Conservation (phyloP, 1,284 basidiomycete genomes). For the Mycena citricolor region DNA sequence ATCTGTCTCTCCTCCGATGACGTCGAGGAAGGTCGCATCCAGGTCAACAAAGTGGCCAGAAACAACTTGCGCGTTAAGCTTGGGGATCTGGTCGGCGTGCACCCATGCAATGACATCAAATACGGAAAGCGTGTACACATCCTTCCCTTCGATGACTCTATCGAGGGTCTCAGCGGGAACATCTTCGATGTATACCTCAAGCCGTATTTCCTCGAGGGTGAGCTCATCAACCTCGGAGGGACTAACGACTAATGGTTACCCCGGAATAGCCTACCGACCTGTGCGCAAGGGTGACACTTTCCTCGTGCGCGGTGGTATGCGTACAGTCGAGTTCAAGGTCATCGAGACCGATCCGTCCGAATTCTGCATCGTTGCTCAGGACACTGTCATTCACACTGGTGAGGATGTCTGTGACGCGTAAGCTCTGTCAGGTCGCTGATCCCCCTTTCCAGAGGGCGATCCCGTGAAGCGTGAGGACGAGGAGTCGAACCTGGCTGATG, state of each 20-base stretch:
- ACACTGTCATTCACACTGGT: constrained; percentile 94
- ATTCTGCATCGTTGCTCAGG: constrained; percentile 96
- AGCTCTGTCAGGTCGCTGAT: constrained; percentile 26
- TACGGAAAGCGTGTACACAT: constrained; percentile 99
- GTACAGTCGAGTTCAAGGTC: constrained; percentile 99
- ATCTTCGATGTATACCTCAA: constrained; percentile 99
- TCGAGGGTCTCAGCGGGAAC: constrained; percentile 97
- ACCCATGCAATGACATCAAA: constrained; percentile 97
- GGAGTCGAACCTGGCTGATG: constrained; percentile 94
- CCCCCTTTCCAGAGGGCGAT: constrained; percentile 76
- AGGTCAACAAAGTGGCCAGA: constrained; percentile 98
- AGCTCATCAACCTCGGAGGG: constrained; percentile 19
- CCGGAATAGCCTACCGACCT: constrained; percentile 77
- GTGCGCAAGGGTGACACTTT: constrained; percentile 98
- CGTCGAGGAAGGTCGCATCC: constrained; percentile 96
- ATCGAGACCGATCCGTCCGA: constrained; percentile 94
- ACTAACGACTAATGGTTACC: neutral
- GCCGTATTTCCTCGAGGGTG: constrained; percentile 99
- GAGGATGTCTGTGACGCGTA: constrained; percentile 23
- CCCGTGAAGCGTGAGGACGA: constrained; percentile 99
- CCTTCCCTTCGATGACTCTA: constrained; percentile 96
- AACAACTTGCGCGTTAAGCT: constrained; percentile 98
- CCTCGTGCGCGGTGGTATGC: constrained; percentile 96
- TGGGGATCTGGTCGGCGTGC: constrained; percentile 93
- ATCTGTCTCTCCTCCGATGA: constrained; percentile 96